Base-by-base conservation (phyloP, 257 asterid genomes). In the Salvia miltiorrhiza region DNA sequence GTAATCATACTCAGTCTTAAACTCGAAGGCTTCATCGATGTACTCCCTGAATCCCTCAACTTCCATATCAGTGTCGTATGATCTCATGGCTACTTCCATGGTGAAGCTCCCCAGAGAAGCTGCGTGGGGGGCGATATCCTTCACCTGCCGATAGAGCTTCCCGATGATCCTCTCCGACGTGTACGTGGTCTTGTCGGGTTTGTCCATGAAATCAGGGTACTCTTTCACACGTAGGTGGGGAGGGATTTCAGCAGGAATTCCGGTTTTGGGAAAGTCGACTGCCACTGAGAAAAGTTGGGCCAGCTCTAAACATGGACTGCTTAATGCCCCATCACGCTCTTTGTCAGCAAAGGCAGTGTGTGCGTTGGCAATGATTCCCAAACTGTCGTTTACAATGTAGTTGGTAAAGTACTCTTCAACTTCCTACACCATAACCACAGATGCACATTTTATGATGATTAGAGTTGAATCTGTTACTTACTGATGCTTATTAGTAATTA, bases 141-240 rank as follows among this genome's bases (percentile, higher is more conserved):
- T 90, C 13, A 93, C 93, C 66, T 78, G 86, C 63, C 93, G 64
- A 69, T 59, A 90, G 54, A 93, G 98, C 76, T 90, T 93, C 43
- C 98, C 98, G 4, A 93, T 86, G 53, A 90, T 81, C 56, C 80
- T 70, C 10, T 55, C 3, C 0, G 98, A 92, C 58, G 1, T 57
- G 8, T 92, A 92, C 12, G 74, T 78, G 2, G 73, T 5, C 79
- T 85, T 88, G 77, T 90, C 96, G 1, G 84, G 79, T 78, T 93
- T 93, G 7, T 88, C 98, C 98, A 93, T 93, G 86, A 93, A 93
- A 72, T 93, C 98, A 0, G 98, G 98, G 53, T 85, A 93, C 30
- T 81, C 89, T 76, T 83, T 88, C 35, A 80, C 93, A 3, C 97
- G 96, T 10, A 93, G 69, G 21, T 82, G 16, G 24, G 91, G 20